Evolutionary conservation across 2,329 filamentous ascomycete genomes (phyloP), one percentile per base, ranked within the genome.

Genomic region (Diaporthe amygdali): DNA sequence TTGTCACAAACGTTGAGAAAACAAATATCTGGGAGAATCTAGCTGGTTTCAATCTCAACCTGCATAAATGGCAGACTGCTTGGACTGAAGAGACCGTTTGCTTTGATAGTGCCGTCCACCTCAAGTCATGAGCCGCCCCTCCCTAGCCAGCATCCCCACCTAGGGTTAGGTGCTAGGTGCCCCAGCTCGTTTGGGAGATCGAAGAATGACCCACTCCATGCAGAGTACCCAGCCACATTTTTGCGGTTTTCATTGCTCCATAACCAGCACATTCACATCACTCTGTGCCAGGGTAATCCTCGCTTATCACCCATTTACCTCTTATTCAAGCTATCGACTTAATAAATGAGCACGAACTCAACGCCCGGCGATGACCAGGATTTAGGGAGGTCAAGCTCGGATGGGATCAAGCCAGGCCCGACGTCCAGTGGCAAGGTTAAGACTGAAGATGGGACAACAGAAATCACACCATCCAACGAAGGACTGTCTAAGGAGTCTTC

Each of bases 161-260:
- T 3, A 63, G 59, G 59, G 59, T 64, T 64, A 17, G 59, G 59
- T n/a, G 59, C 12, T 37, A 5, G n/a, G n/a, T n/a, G n/a, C n/a
- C n/a, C 1, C 20, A 2, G 2, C 12, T 5, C 2, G 20, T n/a
- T n/a, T 2, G 4, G 25, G 10, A 6, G 39, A 2, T n/a, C n/a
- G 25, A 5, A 9, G 51, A 4, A 5, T 27, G 44, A n/a, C 14
- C 41, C 59, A 49, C 41, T 34, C 20, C 14, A 64, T 41, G 30
- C 59, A 25, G 9, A 37, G 37, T n/a, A n/a, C n/a, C n/a, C 41
- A 63, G 27, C 41, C 44, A 49, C 59, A 25, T 56, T 10, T 7
- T 15, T 25, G 59, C 37, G 59, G n/a, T 25, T 25, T 37, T 22
- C 27, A 22, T 14, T 34, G 59, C 27, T 17, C 3, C 9, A 9